Base-by-base conservation (phyloP, 2,329 filamentous ascomycete species). In the Nemania sp. region DNA sequence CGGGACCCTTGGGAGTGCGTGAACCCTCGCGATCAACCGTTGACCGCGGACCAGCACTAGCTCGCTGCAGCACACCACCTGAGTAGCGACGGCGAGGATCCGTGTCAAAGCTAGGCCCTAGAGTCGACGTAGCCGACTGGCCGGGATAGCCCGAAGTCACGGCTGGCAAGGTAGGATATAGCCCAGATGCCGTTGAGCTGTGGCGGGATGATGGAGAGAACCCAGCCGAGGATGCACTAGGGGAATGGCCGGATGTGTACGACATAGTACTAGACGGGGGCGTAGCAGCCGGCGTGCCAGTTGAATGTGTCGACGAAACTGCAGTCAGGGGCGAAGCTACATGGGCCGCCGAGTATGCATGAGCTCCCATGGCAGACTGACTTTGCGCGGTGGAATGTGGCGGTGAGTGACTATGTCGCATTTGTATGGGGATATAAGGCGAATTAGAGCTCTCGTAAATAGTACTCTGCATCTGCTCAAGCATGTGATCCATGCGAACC, bases 401-500 rank as follows among this genome's bases (percentile, higher is more conserved):
- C 55, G 67, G 79, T 27, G 87, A 88, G 38, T 86, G 85, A 73
- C 85, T 88, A 76, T 86, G 83, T 71, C 89, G 87, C 80, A 87
- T 84, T 72, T 85, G 86, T 62, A 87, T 83, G 41, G 85, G 77
- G 26, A 78, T 78, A 75, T 92, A 90, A 77, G 93, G 91, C 18
- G 88, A 91, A 74, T 90, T 93, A 63, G 94, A 90, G 79, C 91
- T 97, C 82, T 98, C 96, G 78, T 98, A 98, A 56, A 98, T 93
- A 53, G 95, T 98, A 72, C 92, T 90, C 82, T 98, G 94, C 86
- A 98, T 95, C 82, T 98, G 93, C 82, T 97, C 94, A 63, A 99
- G 88, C 79, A 98, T 93, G 77, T 94, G 92, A 79, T 98, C 96
- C 76, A 98, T 94, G 79, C 97, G 94, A 79, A 97, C 85, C 51